These are phyloP conservation scores for Dalechampia spathulata DNA, from an alignment of 441 rosid genomes.

Conservation along the genomic window DNA sequence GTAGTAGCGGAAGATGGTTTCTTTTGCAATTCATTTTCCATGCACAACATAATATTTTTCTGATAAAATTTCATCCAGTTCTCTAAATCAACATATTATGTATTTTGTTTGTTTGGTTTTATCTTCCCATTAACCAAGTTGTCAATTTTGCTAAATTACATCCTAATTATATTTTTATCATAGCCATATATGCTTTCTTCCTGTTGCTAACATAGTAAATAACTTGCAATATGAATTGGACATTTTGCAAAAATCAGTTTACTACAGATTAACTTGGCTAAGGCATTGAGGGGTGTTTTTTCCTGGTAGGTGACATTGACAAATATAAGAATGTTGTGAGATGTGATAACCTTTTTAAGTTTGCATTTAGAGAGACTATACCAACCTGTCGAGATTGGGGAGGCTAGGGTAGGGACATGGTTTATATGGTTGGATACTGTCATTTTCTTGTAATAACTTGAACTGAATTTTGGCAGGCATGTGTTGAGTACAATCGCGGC, in stretches of 20 bases:
- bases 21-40: background rate
- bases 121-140: too few relatives aligned
- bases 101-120: too few relatives aligned
- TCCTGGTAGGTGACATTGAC: background rate
- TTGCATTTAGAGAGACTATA: background rate
- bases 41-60: background rate
- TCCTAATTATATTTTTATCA: background rate
- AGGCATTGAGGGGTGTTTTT: background rate
- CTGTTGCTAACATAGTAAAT: background rate
- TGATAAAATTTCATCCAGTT: background rate
- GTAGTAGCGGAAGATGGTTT: background rate
- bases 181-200: background rate
- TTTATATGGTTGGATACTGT: slow-evolving; percentile 5
- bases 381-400: background rate
- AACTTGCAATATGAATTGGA: background rate
- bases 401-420: background rate
- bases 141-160: background rate
- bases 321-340: background rate
- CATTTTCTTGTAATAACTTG: slow-evolving; percentile 13
- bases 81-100: too few relatives aligned
- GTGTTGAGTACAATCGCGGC: slow-evolving; percentile 81
- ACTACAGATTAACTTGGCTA: background rate
- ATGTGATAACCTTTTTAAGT: background rate
- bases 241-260: background rate
- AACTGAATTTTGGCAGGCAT: slow-evolving; percentile 54